Base-by-base conservation (phyloP, 2,329 filamentous ascomycete species). In the Rhynchosporium graminicola region DNA sequence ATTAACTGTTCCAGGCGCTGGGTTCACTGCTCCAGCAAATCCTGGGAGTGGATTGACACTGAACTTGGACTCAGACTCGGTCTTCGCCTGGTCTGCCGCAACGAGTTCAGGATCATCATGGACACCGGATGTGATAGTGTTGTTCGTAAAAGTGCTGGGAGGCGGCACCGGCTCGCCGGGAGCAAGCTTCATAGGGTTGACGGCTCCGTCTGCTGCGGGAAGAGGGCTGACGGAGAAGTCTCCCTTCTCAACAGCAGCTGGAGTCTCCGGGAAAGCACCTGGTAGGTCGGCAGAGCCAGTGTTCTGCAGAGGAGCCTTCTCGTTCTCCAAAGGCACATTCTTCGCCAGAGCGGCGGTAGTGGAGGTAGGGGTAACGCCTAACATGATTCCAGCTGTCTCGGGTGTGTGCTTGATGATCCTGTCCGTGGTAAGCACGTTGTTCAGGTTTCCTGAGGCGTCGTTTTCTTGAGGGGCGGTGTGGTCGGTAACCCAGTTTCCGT, bases 401-500 rank as follows among this genome's bases (percentile, higher is more conserved):
- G 81, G 74, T 57, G 80, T 77, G 68, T 79, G 76, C 69, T 76
- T 76, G 64, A 76, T 69, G 59, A 97, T 89, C 73, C 91, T 83
- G 66, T 92, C 85, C 62, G 89, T 86, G 46, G 85, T 84, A 62
- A 99, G 84, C 67, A 97, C 87, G 85, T 98, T 98, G 83, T 98
- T 98, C 72, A 92, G 82, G 83, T 94, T 97, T 72, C 90, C 89
- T 72, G 87, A 82, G 68, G 84, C 83, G 81, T 97, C 94, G 73
- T 86, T 85, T 79, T 97, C 93, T 78, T 89, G 88, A 63, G 90
- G 90, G 47, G 88, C 89, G 63, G 87, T 86, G 71, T 88, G 86
- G 77, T 97, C 93, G 75, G 87, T 90, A 57, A 87, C 87, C 95
- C 95, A 99, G 70, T 84, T 85, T 70, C 90, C 91, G 83, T 99